Conservation (phyloP, 2,329 filamentous ascomycete species). For the Lachnum nothofagi region DNA sequence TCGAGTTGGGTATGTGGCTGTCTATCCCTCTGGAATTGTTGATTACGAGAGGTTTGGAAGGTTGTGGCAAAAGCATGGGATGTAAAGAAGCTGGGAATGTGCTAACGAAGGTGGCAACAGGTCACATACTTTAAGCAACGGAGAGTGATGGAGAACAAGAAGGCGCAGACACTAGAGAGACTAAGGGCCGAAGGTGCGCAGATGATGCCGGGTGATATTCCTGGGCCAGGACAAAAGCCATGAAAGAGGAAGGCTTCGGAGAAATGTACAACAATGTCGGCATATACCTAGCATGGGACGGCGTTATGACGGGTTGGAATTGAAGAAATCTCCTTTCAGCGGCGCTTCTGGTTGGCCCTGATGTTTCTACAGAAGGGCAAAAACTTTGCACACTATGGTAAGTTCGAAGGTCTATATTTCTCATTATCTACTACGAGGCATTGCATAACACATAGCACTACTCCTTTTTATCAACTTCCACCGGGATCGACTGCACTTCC, state of each 20-base stretch:
- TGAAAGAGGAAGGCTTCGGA: background rate
- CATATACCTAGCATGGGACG: constrained; percentile 9
- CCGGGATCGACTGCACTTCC: constrained; percentile 3
- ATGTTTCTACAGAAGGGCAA: no score
- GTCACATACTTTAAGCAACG: constrained; percentile 98
- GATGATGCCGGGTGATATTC: constrained; percentile 42
- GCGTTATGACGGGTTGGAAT: constrained; percentile 11
- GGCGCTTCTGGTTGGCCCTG: background rate
- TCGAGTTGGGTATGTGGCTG: constrained; percentile 72
- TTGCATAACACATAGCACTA: background rate
- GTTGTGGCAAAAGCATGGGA: background rate
- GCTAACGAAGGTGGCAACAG: constrained; percentile 41
- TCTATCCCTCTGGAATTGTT: background rate
- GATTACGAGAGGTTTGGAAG: background rate
- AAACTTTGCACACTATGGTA: no score
- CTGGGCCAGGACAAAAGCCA: constrained; percentile 11
- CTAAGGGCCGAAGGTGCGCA: constrained; percentile 69
- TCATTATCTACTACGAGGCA: background rate
- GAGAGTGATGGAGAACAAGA: constrained; percentile 85
- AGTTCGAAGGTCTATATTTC: background rate
- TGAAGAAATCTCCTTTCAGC: constrained; percentile 5
- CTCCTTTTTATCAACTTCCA: constrained; percentile 8
- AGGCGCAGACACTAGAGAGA: constrained; percentile 70
- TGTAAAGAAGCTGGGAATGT: background rate
- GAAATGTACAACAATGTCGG: constrained; percentile 8